Evolutionary conservation across 2,329 filamentous ascomycete genomes (phyloP).

Genomic region (Penicillium sp.): DNA sequence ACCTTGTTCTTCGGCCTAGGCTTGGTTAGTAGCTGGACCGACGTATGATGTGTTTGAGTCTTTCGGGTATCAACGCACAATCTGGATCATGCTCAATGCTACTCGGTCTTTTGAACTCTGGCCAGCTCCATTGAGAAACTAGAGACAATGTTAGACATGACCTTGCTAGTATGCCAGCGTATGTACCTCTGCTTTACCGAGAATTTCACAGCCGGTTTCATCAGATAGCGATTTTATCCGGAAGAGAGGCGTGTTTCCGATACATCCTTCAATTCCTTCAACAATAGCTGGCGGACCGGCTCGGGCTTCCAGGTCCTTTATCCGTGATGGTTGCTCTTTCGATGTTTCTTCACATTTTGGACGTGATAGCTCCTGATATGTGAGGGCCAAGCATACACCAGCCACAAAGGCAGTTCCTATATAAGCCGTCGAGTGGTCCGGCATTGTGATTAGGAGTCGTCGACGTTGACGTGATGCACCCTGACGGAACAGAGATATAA

Average conservation of each 20-base stretch:
- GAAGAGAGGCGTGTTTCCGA: slow-evolving; percentile 90
- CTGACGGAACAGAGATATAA: slow-evolving; percentile 21
- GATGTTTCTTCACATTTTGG: slow-evolving; percentile 52
- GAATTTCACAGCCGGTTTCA: slow-evolving; percentile 82
- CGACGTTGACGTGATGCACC: slow-evolving; percentile 9
- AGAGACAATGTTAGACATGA: slow-evolving; percentile 4
- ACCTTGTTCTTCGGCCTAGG: slow-evolving; percentile 72
- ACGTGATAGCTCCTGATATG: slow-evolving; percentile 77
- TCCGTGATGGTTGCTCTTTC: slow-evolving; percentile 1
- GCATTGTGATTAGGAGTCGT: slow-evolving; percentile 28
- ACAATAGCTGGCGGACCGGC: slow-evolving; percentile 54
- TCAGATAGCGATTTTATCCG: slow-evolving; percentile 81
- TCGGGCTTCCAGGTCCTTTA: slow-evolving; percentile 24
- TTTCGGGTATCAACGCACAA: slow-evolving; percentile 39
- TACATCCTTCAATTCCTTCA: slow-evolving; percentile 84
- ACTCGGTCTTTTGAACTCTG: slow-evolving; percentile 95
- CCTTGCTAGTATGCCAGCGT: neutral
- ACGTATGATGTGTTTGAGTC: neutral
- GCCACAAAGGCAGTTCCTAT: slow-evolving; percentile 73
- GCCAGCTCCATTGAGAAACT: slow-evolving; percentile 90
- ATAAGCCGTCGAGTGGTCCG: slow-evolving; percentile 50
- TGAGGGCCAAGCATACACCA: slow-evolving; percentile 73
- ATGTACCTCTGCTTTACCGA: slow-evolving; percentile 81
- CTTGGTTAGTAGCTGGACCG: slow-evolving; percentile 5
- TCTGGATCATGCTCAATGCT: slow-evolving; percentile 81